Evolutionary conservation across 2,329 filamentous ascomycete genomes (phyloP), one percentile per base, ranked within the genome.

Genomic region (Calonectria hawksworthii): DNA sequence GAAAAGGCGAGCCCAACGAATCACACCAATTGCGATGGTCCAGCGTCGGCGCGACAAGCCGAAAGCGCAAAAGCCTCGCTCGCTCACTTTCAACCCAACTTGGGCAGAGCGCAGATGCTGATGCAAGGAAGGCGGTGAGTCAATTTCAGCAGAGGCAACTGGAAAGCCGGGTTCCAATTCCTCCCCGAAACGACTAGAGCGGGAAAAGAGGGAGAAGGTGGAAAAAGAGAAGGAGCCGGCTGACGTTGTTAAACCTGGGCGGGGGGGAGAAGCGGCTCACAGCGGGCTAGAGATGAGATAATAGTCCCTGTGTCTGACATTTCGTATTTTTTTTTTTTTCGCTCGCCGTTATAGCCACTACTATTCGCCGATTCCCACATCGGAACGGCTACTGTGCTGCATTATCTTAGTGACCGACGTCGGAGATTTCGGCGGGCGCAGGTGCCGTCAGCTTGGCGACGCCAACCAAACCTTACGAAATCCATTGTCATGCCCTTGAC

Each of bases 401-500:
- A 47, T 13, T 50, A 16, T 70, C 23, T 30, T 56, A 52, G 61
- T 28, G 47, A 68, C 72, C 72, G 72, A 74, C 68, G 52, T 74
- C 72, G 72, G 72, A 74, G 72, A 56, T 65, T 65, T 38, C 23
- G 51, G 16, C 61, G 61, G 61, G 38, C 38, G 28, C 61, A 65
- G 18, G 61, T 63, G 44, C 67, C 67, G 21, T 30, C 41, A 36
- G 56, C 56, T 54, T 52, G 32, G 65, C 47, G 34, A 54, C 28
- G 44, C 32, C 44, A 63, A 28, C n/a, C 1, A 41, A 54, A 41
- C 56, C 59, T 63, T 38, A 23, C 36, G 32, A 28, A 28, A 41
- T 50, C 4, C 11, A 54, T 65, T 10, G 44, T 23, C 30, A 70
- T 26, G 28, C 36, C 16, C n/a, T 41, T 28, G 21, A 18, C n/a